Evolutionary conservation across 805 yeast genomes (phyloP), one percentile per base, ranked within the genome.

Genomic region (Yamadazyma nakazawae): DNA sequence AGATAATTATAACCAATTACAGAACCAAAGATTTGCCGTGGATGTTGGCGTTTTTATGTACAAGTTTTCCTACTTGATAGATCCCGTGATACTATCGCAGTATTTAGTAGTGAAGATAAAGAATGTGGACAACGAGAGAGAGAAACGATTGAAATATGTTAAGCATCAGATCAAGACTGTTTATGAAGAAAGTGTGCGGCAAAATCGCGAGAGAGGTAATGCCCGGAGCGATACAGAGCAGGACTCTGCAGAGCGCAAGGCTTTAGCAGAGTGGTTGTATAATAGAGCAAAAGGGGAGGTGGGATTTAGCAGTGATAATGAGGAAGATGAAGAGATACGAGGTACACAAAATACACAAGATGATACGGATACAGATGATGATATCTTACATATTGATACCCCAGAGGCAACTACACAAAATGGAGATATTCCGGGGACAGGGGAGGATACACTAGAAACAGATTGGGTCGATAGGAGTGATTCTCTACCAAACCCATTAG

Each of bases 91-190:
- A 14, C 21, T 47, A 18, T 17, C 16, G 11, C 46, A 47, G 35
- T 46, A 42, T 17, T 18, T 19, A n/a, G 16, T 47, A 7, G 45
- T 37, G 8, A 14, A 18, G 9, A 34, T 18, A 13, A 42, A 17
- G 13, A 32, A 32, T 43, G 41, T 38, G 16, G 34, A 34, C 26
- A 10, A n/a, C 24, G 46, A 34, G 25, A 32, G 17, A 17, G 34
- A 2, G 34, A 40, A 13, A 17, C 37, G 35, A 40, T 35, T 49
- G 18, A 28, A 21, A 16, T 45, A 34, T 17, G 17, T 40, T 12
- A 28, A 45, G 24, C 16, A n/a, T 5, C 34, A 26, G n/a, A 37
- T 46, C n/a, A 38, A 30, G 30, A 26, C n/a, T 28, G 32, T 28
- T 28, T 28, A 28, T 13, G 11, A 28, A 13, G n/a, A 28, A 13